These are phyloP conservation scores for Claviceps africana DNA, from an alignment of 2,329 filamentous ascomycete species.

Conservation along the genomic window DNA sequence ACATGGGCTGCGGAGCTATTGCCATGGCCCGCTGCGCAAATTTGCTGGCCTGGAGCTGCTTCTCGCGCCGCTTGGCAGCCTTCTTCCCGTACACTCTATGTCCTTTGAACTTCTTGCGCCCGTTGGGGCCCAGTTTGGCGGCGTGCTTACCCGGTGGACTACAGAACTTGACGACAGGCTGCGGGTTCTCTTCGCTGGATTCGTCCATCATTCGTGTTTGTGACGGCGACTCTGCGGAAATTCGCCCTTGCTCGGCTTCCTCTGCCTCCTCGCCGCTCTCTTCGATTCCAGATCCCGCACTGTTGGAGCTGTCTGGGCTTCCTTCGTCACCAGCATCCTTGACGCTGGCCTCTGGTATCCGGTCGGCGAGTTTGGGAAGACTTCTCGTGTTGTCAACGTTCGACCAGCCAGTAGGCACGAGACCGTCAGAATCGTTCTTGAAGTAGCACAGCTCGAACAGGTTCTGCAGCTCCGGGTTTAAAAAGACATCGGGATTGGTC, in stretches of 20 bases:
- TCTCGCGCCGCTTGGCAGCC: conserved; percentile 32
- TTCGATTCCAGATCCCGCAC: conserved; percentile 33
- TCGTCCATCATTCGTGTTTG: conserved; percentile 46
- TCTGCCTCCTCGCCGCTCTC: conserved; percentile 28
- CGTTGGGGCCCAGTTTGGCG: conserved; percentile 16
- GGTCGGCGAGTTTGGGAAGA: conserved; percentile 38
- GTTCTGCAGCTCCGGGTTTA: conserved; percentile 50
- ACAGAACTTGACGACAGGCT: conserved; percentile 10
- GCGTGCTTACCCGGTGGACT: conserved; percentile 10
- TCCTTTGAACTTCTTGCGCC: conserved; percentile 34
- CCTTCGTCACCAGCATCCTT: conserved; percentile 35
- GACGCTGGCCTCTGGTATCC: conserved; percentile 26
- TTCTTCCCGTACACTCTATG: conserved; percentile 35
- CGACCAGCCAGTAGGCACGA: conserved; percentile 58
- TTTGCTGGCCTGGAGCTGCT: conserved; percentile 25
- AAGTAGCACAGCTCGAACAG: conserved; percentile 68
- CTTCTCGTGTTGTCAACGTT: conserved; percentile 42
- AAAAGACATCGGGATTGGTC: conserved; percentile 37
- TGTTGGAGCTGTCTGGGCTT: conserved; percentile 33
- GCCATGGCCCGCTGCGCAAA: conserved; percentile 19
- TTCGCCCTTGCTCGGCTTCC: conserved; percentile 34
- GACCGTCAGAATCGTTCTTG: conserved; percentile 33
- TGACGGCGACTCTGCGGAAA: conserved; percentile 14
- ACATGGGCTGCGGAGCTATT: conserved; percentile 22
- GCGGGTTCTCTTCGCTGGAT: conserved; percentile 39